phyloP scores from a whole-genome alignment of 371 early-diverging fungal genomes.

The Mucor irregularis region DNA sequence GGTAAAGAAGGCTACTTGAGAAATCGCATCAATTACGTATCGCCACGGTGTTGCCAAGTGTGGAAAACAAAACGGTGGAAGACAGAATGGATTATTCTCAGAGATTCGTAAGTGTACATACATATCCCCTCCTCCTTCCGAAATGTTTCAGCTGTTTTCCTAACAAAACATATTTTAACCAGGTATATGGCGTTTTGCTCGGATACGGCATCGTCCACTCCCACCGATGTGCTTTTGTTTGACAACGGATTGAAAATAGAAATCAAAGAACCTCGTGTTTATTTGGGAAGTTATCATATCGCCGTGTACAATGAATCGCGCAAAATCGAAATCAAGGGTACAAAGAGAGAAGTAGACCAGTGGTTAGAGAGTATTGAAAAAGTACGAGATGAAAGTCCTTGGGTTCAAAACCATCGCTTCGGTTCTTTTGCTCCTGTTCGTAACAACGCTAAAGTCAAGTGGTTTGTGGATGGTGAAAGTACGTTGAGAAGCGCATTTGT shows the following conservation, averaged over 20 bases:
- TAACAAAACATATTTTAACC: too few relatives aligned
- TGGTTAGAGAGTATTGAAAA: conserved; percentile 64
- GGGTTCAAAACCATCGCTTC: conserved; percentile 71
- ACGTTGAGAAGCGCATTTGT: conserved; percentile 1
- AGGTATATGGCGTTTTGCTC: conserved; percentile 63
- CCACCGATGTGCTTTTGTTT: conserved; percentile 72
- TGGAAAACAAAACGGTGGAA: conserved; percentile 50
- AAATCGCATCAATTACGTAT: conserved; percentile 50
- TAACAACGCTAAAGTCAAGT: conserved; percentile 64
- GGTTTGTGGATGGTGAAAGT: conserved; percentile 83
- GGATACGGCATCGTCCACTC: conserved; percentile 50
- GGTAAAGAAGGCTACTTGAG: conserved; percentile 81
- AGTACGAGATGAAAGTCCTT: conserved; percentile 66
- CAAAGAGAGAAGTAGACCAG: conserved; percentile 62
- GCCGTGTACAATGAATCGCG: conserved; percentile 57
- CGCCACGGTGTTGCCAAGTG: conserved; percentile 38
- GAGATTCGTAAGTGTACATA: conserved; percentile 65
- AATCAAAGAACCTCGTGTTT: conserved; percentile 23
- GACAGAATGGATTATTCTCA: conserved; percentile 73
- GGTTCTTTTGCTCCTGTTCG: conserved; percentile 84
- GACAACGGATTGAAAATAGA: conserved; percentile 63
- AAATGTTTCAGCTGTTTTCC: neutral
- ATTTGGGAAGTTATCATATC: conserved; percentile 40
- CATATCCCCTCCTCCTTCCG: neutral
- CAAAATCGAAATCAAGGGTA: conserved; percentile 69